Evolutionary conservation across 2,329 filamentous ascomycete genomes (phyloP), one percentile per base, ranked within the genome.

Genomic region (Cordyceps farinosa): DNA sequence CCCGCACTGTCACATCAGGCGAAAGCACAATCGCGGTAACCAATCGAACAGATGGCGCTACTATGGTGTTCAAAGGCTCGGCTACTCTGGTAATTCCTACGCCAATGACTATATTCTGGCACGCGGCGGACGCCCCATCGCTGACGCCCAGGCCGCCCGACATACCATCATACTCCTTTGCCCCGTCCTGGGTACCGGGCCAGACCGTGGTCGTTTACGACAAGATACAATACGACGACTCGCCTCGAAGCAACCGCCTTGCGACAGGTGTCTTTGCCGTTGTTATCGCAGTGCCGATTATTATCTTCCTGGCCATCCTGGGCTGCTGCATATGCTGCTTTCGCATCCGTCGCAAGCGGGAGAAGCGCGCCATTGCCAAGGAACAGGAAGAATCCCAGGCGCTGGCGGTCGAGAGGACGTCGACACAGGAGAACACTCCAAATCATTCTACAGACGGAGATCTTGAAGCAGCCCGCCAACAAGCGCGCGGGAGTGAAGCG

Each of bases 291-390:
- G 47, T 63, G 5, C 61, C 61, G 8, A 58, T 63, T 42, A 29
- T 63, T 48, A 45, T 63, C 5, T 57, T 63, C 48, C 38, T 58
- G 10, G n/a, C 40, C 48, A 59, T 63, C 15, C 30, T 57, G 8
- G 54, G 54, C 27, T 58, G 45, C 48, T 58, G 54, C 55, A 58
- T 58, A 10, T 63, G 61, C 61, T 63, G 61, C 40, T 48, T 63
- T 32, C 54, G 61, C 38, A 32, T 34, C 13, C 48, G 48, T 27
- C 54, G 61, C 22, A 36, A 38, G n/a, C 56, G 51, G 1, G 60
- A 59, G 48, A 63, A 58, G 54, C 61, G 47, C 9, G 61, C 45
- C 22, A 57, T 58, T 38, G 54, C 36, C 8, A 57, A 58, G 54
- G 55, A 63, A 48, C 61, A 56, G n/a, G 61, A 58, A 8, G 55